Base-by-base conservation (phyloP, 2,329 filamentous ascomycete genomes). In the Neopestalotiopsis sp. region DNA sequence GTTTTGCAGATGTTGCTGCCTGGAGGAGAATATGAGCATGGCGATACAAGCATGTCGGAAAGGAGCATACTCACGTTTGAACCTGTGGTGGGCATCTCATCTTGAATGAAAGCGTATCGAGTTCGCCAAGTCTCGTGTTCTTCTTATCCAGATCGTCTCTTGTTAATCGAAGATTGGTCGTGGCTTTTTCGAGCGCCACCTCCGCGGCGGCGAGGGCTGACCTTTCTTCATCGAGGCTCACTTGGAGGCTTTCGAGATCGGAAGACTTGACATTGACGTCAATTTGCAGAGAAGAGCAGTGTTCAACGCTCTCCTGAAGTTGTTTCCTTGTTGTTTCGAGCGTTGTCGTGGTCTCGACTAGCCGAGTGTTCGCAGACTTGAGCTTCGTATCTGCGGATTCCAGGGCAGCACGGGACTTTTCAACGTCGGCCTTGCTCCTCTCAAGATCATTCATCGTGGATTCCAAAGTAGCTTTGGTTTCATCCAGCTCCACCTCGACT, bases 41-140 rank as follows among this genome's bases (percentile, higher is more conserved):
- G 3, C 6, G 12, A 57, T 20, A 2, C 13, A 13, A 30, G 45
- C n/a, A 32, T 17, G 10, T 5, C 28, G 13, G 10, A 69, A 56
- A 30, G n/a, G 57, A 24, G 34, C n/a, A 3, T 6, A 57, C 67
- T 58, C 61, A 67, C 68, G 60, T 67, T 30, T 58, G 58, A 14
- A 49, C 59, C 24, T 66, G 59, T 12, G 68, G 65, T 14, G 68
- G 64, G 6, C 17, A 45, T 40, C 67, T 69, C 58, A 69, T 58
- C 24, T 67, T 69, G 65, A 20, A 69, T 3, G 68, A 63, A 13
- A 69, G 38, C 6, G 57, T 38, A 24, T 64, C 56, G 12, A 64
- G 68, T n/a, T 69, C 68, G 4, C 42, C 56, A 30, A 69, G 30
- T 28, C 59, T 63, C 4, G 32, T 64, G 34, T 63, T 69, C 13